Conservation (phyloP, 352 stramenopile species). For the Pythium apleroticum region DNA sequence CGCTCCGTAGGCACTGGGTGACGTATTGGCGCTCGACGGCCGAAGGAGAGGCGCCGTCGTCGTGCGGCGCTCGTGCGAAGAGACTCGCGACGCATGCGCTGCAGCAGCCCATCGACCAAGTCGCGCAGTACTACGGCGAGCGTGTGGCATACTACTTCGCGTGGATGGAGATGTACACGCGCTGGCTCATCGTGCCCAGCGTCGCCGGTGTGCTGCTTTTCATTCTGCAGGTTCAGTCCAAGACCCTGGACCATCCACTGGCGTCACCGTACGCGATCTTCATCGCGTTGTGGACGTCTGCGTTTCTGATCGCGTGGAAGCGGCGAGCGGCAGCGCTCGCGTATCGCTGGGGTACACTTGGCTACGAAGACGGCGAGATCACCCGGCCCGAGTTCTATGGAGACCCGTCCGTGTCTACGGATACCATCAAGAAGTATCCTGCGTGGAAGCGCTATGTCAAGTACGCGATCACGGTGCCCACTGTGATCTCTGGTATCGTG, state of each 20-base stretch:
- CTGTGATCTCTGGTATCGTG: constrained; percentile 58
- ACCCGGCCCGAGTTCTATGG: constrained; percentile 84
- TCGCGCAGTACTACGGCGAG: constrained; percentile 91
- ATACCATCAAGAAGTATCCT: constrained; percentile 50
- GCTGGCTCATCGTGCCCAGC: constrained; percentile 83
- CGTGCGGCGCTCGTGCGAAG: not conserved
- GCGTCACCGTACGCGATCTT: constrained; percentile 84
- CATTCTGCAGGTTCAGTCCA: constrained; percentile 49
- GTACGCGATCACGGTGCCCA: constrained; percentile 67
- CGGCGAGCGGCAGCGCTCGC: constrained; percentile 72
- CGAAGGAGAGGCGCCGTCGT: not conserved
- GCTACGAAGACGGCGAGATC: constrained; percentile 85
- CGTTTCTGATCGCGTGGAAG: constrained; percentile 89
- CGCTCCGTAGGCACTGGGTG: constrained; percentile 71
- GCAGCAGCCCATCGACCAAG: constrained; percentile 79
- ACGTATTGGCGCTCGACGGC: constrained; percentile 63
- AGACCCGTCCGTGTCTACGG: constrained; percentile 37
- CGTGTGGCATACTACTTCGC: constrained; percentile 92
- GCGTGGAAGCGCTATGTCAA: constrained; percentile 75
- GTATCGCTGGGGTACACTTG: constrained; percentile 89
- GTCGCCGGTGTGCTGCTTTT: constrained; percentile 76
- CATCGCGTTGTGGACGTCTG: constrained; percentile 88
- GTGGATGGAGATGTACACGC: constrained; percentile 91
- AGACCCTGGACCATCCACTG: constrained; percentile 76
- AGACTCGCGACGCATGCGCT: constrained; percentile 40